Evolutionary conservation across 306 rosid species (phyloP).

Genomic region (Vigna unguiculata): DNA sequence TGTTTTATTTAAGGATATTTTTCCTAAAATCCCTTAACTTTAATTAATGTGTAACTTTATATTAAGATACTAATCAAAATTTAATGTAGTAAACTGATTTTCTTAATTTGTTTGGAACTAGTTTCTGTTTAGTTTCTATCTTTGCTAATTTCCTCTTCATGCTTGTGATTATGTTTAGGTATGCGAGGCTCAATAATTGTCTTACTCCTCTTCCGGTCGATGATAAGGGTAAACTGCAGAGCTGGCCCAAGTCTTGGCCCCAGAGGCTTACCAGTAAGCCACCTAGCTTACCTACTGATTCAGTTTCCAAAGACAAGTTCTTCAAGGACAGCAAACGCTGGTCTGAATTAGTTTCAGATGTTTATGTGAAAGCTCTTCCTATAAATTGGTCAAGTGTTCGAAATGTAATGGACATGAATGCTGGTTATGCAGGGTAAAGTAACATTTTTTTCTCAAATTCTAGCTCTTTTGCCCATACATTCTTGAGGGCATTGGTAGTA

Average conservation of each 20-base stretch:
- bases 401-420: slow-evolving; percentile 96
- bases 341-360: slow-evolving; percentile 72
- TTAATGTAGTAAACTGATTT: no score
- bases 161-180: slow-evolving; percentile 60
- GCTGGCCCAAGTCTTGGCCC: slow-evolving; percentile 96
- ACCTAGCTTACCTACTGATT: slow-evolving; percentile 61
- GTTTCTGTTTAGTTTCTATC: background rate
- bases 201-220: slow-evolving; percentile 73
- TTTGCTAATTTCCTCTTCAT: slow-evolving; percentile 44
- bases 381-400: slow-evolving; percentile 81
- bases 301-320: slow-evolving; percentile 56
- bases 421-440: slow-evolving; percentile 96
- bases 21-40: no score
- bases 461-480: background rate
- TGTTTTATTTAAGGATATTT: no score
- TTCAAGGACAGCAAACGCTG: slow-evolving; percentile 69
- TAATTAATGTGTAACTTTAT: no score
- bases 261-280: slow-evolving; percentile 77
- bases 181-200: slow-evolving; percentile 66
- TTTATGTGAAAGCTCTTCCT: slow-evolving; percentile 58
- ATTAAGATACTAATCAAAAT: no score
- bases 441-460: background rate
- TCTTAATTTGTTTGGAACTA: no score
- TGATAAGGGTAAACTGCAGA: slow-evolving; percentile 51
- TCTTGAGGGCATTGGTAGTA: slow-evolving; percentile 14